Percentiles rank a stretch among this genome's conserved stretches.
phyloP scores from a whole-genome alignment of 441 rosid species.

The Eruca vesicaria region DNA sequence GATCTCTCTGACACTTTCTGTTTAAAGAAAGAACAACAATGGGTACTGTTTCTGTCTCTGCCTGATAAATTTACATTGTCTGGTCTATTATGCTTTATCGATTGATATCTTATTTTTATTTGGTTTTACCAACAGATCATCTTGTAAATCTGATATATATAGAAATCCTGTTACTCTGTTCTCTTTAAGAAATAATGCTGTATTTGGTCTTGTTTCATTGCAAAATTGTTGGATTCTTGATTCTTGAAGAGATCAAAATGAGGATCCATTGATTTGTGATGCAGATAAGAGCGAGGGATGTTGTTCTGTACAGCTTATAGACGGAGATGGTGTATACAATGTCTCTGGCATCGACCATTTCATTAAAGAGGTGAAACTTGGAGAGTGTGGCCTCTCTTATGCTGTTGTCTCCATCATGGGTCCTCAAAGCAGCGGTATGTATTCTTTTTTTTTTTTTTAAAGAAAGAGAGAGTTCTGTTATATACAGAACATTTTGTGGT shows the following conservation, averaged over 20 bases:
- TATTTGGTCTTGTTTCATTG: not conserved
- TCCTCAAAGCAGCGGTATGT: constrained; percentile 97
- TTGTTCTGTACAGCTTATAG: constrained; percentile 85
- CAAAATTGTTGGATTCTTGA: not conserved
- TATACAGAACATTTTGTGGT: constrained; percentile 5
- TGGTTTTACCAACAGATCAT: not conserved
- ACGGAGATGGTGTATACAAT: constrained; percentile 85
- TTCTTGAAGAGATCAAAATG: not conserved
- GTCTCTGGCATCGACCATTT: constrained; percentile 58
- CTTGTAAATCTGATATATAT: not conserved
- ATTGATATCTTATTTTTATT: constrained; percentile 14
- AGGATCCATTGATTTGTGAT: not conserved
- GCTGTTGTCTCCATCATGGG: constrained; percentile 99
- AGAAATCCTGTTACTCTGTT: not conserved
- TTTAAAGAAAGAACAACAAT: constrained; percentile 22
- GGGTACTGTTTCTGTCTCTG: constrained; percentile 36
- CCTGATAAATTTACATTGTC: not conserved
- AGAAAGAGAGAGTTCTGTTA: not conserved
- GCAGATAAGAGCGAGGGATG: constrained; percentile 39
- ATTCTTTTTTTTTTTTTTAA: too few relatives aligned
- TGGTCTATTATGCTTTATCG: not conserved
- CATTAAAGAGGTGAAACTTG: constrained; percentile 66
- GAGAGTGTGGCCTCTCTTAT: constrained; percentile 86
- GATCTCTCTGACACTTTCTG: not conserved
- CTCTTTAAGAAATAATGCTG: not conserved